Conservation (phyloP, 495 filamentous ascomycete genomes). For the Staphylotrichum tortipilum region DNA sequence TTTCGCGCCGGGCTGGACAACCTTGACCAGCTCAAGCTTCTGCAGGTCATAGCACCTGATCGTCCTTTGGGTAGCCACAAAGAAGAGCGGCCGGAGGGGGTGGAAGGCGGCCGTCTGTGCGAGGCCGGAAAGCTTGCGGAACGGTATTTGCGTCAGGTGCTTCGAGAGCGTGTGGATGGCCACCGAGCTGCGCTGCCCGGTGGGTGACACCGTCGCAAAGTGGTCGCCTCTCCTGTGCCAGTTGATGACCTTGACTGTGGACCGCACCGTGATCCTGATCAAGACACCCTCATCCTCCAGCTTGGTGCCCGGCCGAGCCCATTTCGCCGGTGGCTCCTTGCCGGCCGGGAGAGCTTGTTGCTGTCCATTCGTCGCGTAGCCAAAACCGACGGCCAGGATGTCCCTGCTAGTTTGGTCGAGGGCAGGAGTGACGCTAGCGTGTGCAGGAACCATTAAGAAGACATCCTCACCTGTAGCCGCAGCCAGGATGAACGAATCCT, state of each 20-base stretch:
- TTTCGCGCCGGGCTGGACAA: slow-evolving; percentile 81
- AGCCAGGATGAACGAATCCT: slow-evolving; percentile 70
- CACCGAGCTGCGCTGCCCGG: slow-evolving; percentile 69
- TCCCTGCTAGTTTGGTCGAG: slow-evolving; percentile 65
- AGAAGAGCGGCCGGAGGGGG: slow-evolving; percentile 83
- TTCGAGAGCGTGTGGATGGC: slow-evolving; percentile 92
- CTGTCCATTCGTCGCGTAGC: slow-evolving; percentile 67
- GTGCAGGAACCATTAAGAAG: slow-evolving; percentile 65
- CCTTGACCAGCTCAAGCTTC: slow-evolving; percentile 79
- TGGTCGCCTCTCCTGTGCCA: slow-evolving; percentile 96
- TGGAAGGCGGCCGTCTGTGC: slow-evolving; percentile 91
- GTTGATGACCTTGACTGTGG: slow-evolving; percentile 77
- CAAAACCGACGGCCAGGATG: slow-evolving; percentile 77
- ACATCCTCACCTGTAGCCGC: slow-evolving; percentile 78
- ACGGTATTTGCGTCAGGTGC: slow-evolving; percentile 88
- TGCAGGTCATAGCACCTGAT: slow-evolving; percentile 89
- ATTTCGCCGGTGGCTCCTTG: slow-evolving; percentile 69
- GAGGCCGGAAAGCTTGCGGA: slow-evolving; percentile 76
- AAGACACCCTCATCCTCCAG: slow-evolving; percentile 71
- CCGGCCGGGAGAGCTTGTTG: slow-evolving; percentile 50
- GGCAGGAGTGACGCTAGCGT: slow-evolving; percentile 24
- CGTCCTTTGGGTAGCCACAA: slow-evolving; percentile 87
- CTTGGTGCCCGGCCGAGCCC: slow-evolving; percentile 67
- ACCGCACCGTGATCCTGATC: slow-evolving; percentile 68
- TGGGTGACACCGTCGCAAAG: slow-evolving; percentile 82